Conservation (phyloP, 2,329 filamentous ascomycete species). For the Mycosphaerella sp. region DNA sequence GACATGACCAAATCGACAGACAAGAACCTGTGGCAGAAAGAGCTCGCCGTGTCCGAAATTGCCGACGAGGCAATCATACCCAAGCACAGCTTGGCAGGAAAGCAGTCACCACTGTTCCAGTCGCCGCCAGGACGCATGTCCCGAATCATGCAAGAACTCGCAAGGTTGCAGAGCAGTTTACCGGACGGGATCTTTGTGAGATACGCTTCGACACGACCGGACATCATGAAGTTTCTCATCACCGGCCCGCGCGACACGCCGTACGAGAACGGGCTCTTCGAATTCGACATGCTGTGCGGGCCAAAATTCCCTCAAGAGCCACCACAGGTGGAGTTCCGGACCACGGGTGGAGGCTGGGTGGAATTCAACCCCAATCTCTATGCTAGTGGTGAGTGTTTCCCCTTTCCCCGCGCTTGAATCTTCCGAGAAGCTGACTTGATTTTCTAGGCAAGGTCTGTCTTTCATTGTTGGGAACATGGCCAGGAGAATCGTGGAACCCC, state of each 20-base stretch:
- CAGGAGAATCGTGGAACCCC: constrained; percentile 42
- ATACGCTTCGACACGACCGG: constrained; percentile 51
- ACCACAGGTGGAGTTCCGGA: constrained; percentile 50
- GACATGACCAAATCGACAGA: background rate
- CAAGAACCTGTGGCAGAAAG: constrained; percentile 24
- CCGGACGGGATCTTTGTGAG: constrained; percentile 51
- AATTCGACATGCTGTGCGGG: constrained; percentile 50
- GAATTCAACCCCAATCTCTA: constrained; percentile 57
- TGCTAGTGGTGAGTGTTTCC: constrained; percentile 40
- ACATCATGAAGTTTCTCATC: constrained; percentile 52
- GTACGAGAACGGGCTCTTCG: constrained; percentile 54
- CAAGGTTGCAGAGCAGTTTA: constrained; percentile 44
- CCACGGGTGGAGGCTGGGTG: constrained; percentile 42
- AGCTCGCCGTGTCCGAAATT: constrained; percentile 34
- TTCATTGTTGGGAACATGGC: constrained; percentile 53
- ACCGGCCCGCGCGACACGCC: constrained; percentile 53
- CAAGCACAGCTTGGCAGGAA: constrained; percentile 25
- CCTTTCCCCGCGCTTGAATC: too few relatives aligned
- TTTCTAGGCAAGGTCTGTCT: constrained; percentile 46
- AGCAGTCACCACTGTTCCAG: constrained; percentile 1
- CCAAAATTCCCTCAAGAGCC: constrained; percentile 44
- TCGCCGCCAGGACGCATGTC: constrained; percentile 42
- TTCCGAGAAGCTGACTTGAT: background rate
- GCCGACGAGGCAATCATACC: constrained; percentile 36
- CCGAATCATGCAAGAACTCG: constrained; percentile 48